These are phyloP conservation scores for Populus nigra DNA, from an alignment of 345 rosid species.

Conservation along the genomic window DNA sequence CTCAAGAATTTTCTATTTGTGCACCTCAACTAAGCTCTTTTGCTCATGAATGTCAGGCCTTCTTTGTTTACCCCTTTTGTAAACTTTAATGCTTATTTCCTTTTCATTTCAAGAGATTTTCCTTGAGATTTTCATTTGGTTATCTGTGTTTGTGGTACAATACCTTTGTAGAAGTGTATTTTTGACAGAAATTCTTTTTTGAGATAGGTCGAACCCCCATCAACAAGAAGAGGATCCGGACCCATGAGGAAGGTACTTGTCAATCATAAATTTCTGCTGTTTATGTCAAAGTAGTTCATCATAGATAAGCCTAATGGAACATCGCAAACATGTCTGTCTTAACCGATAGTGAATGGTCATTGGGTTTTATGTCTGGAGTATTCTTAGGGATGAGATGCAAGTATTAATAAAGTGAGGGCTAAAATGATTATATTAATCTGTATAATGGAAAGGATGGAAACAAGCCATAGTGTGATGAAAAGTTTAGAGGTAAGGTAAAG, in stretches of 20 bases:
- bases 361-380: not conserved
- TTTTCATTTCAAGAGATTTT: not conserved
- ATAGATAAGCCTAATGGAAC: not conserved
- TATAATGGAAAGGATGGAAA: not conserved
- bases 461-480: not conserved
- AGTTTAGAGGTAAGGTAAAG: not conserved
- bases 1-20: not conserved
- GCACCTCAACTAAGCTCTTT: not conserved
- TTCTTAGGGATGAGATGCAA: not conserved
- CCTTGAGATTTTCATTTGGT: not conserved
- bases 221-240: conserved; percentile 67
- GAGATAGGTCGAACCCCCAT: conserved; percentile 50
- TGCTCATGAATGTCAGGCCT: not conserved
- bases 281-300: not conserved
- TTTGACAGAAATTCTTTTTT: conserved; percentile 7
- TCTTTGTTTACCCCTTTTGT: not conserved
- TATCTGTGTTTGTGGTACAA: not conserved
- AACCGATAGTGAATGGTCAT: not conserved
- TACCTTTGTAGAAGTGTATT: not conserved
- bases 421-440: not conserved
- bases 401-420: not conserved
- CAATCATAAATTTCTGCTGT: not conserved
- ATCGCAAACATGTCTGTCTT: not conserved
- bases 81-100: not conserved
- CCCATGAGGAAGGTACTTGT: conserved; percentile 65